phyloP scores from a whole-genome alignment of 306 rosid species.

The Dryas octopetala region DNA sequence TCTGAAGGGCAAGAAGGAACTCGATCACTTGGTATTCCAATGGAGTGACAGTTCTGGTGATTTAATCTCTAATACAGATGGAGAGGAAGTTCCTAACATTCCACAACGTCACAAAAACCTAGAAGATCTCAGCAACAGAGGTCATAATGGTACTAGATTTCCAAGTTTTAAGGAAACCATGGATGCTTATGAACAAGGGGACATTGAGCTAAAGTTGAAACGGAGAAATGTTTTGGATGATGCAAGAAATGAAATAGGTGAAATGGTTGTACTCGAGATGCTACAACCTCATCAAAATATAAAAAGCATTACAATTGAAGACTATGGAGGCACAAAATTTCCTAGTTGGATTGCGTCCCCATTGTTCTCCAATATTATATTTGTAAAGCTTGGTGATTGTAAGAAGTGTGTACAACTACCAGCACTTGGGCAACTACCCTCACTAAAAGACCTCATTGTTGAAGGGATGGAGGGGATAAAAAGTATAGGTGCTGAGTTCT shows the following conservation, averaged over 20 bases:
- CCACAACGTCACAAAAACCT: not conserved
- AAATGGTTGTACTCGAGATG: constrained; percentile 35
- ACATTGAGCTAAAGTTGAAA: not conserved
- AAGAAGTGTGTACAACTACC: constrained; percentile 28
- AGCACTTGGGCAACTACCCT: constrained; percentile 37
- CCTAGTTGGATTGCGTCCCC: constrained; percentile 39
- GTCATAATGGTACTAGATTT: constrained; percentile 3
- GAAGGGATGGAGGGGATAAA: constrained; percentile 28
- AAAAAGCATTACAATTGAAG: constrained; percentile 22
- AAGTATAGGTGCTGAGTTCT: constrained; percentile 24
- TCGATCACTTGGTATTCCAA: constrained; percentile 21
- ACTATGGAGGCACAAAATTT: constrained; percentile 31
- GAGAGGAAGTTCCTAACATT: constrained; percentile 3
- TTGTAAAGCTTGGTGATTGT: constrained; percentile 17
- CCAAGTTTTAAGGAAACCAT: constrained; percentile 29
- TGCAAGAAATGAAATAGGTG: constrained; percentile 27
- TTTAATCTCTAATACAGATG: not conserved
- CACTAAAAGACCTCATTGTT: constrained; percentile 28
- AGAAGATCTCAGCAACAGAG: constrained; percentile 23
- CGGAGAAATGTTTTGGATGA: constrained; percentile 5
- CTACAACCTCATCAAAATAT: constrained; percentile 33
- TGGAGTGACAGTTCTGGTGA: constrained; percentile 20
- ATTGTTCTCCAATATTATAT: constrained; percentile 17
- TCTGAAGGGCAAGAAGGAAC: constrained; percentile 34
- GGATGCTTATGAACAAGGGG: constrained; percentile 7